Evolutionary conservation across 2,329 filamentous ascomycete species (phyloP), one percentile per base, ranked within the genome.

Genomic region (Alternaria dauci): DNA sequence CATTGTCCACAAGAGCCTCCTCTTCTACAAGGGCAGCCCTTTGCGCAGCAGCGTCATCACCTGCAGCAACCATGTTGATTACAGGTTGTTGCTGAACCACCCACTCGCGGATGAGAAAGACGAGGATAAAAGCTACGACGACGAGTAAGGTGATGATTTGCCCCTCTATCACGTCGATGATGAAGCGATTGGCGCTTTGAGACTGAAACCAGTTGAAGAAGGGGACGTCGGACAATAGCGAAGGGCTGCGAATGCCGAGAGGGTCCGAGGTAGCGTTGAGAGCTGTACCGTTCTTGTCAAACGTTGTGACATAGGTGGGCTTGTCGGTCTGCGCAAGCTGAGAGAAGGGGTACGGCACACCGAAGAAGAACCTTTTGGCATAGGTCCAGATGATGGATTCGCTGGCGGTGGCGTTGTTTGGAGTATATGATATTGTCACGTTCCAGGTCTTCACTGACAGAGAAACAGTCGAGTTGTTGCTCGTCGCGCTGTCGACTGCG

Each of bases 11-110:
- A 6, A 66, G 63, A 12, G 61, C 67, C 3, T 71, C 69, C 14
- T 76, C 67, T 16, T 75, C 72, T 9, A 70, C 66, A 7, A 71
- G 64, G 5, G 67, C 67, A 71, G 68, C 71, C 50, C 59, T 58
- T 18, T 69, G 61, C 53, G 67, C 69, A 57, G 64, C 73, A 46
- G 63, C 70, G 58, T 77, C 71, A 18, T 76, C 73, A 39, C 72
- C 73, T 48, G 79, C 66, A 5, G 76, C 77, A 25, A 77, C 90
- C 82, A 95, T 89, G 71, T 96, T 96, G 68, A 95, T 90, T 66
- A 94, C 90, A 5, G 94, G 95, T 75, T 99, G 95, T 76, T 99
- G 95, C 76, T 99, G 95, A 9, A 99, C 93, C 52, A 99, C 95
- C 86, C 97, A 99, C 80, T 99, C 95, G 47, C 96, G 85, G 47